These are phyloP conservation scores for Sextonia rubra DNA, from an alignment of 164 flowering plant species.

Conservation along the genomic window DNA sequence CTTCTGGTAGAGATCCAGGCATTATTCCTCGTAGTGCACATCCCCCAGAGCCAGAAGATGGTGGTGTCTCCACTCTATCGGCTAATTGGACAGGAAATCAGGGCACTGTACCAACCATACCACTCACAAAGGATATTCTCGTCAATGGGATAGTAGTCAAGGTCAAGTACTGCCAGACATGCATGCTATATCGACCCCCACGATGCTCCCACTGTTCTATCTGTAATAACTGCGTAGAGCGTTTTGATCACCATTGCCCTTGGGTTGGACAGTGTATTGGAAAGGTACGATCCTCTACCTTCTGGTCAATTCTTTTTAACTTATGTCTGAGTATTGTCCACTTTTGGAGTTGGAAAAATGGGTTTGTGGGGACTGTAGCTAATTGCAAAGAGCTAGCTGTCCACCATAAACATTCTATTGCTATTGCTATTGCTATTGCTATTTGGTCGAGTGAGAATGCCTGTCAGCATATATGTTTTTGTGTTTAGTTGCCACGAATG, in stretches of 20 bases:
- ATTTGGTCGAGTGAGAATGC: neutral
- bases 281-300: conserved; percentile 27
- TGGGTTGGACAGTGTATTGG: conserved; percentile 92
- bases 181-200: conserved; percentile 79
- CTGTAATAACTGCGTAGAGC: conserved; percentile 72
- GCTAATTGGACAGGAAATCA: conserved; percentile 24
- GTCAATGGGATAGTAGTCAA: conserved; percentile 51
- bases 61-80: conserved; percentile 18
- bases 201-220: conserved; percentile 79
- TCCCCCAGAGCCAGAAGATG: conserved; percentile 58
- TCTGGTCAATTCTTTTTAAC: neutral
- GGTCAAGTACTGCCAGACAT: conserved; percentile 68
- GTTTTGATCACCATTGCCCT: conserved; percentile 85
- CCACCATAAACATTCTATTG: neutral
- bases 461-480: neutral
- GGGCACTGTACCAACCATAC: conserved; percentile 27
- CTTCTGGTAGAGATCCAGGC: conserved; percentile 67
- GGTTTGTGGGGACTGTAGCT: neutral
- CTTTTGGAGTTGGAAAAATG: neutral
- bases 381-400: neutral
- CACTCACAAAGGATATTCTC: conserved; percentile 52
- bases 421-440: neutral
- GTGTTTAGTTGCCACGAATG: too few relatives aligned
- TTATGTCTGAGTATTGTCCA: neutral
- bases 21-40: conserved; percentile 60